Conservation (phyloP, 345 rosid species). For the Hypericum androsaemum region DNA sequence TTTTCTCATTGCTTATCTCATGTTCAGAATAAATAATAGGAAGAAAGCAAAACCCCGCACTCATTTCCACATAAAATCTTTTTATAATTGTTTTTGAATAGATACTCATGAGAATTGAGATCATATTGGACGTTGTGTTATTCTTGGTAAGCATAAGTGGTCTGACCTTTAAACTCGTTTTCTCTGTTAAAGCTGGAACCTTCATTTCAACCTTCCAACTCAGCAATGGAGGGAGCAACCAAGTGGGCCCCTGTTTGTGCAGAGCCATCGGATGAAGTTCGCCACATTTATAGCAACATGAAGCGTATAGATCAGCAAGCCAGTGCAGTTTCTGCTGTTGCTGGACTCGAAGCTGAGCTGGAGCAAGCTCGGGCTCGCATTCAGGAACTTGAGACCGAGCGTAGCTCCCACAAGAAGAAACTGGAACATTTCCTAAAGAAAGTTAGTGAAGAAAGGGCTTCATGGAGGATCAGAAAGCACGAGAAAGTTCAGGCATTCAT, state of each 20-base stretch:
- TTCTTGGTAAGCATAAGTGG: no score
- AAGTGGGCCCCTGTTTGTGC: slow-evolving; percentile 70
- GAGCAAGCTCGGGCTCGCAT: slow-evolving; percentile 50
- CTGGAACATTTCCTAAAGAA: slow-evolving; percentile 74
- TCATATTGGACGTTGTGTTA: no score
- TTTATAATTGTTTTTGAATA: no score
- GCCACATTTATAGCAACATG: slow-evolving; percentile 31
- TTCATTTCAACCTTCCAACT: slow-evolving; percentile 41
- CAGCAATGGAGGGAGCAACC: slow-evolving; percentile 77
- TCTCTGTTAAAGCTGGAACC: slow-evolving; percentile 40
- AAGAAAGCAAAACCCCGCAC: no score
- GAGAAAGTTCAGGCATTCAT: slow-evolving; percentile 73
- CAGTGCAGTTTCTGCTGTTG: slow-evolving; percentile 49
- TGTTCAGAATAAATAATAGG: no score
- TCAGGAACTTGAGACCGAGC: slow-evolving; percentile 60
- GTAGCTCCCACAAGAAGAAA: slow-evolving; percentile 64
- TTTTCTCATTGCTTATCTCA: no score
- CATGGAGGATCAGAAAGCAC: slow-evolving; percentile 79
- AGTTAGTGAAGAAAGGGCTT: slow-evolving; percentile 71
- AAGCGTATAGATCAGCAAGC: slow-evolving; percentile 45
- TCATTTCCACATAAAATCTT: no score
- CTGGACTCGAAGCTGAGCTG: slow-evolving; percentile 57
- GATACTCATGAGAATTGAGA: no score
- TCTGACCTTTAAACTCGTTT: not conserved
- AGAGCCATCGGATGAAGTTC: slow-evolving; percentile 36